These are phyloP conservation scores for Penicillium sp. DNA, from an alignment of 2,329 filamentous ascomycete genomes.

Conservation along the genomic window DNA sequence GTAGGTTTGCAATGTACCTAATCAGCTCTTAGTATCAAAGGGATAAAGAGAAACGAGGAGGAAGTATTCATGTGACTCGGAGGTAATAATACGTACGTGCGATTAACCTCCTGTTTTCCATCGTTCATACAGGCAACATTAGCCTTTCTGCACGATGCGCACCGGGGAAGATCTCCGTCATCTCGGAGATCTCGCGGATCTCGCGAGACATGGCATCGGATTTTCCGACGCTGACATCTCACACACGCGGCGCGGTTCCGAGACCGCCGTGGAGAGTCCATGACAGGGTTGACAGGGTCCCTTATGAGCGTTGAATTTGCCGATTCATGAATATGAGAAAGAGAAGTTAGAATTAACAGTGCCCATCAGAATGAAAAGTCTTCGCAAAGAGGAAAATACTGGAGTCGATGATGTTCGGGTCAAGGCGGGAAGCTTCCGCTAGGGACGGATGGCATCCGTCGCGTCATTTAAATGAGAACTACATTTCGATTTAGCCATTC, in stretches of 20 bases:
- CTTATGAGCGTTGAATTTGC: neutral
- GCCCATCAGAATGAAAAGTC: neutral
- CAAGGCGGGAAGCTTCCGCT: constrained; percentile 1
- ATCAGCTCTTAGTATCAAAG: neutral
- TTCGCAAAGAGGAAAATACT: neutral
- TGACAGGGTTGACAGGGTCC: neutral
- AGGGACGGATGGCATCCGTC: constrained; percentile 1
- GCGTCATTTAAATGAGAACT: neutral
- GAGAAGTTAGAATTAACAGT: too few species aligned
- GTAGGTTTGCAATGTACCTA: constrained; percentile 34
- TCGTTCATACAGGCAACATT: constrained; percentile 39
- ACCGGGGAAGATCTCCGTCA: constrained; percentile 38
- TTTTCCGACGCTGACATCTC: constrained; percentile 45
- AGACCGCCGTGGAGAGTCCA: constrained; percentile 24
- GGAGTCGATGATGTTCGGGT: neutral
- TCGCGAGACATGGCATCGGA: constrained; percentile 19
- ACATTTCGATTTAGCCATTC: neutral
- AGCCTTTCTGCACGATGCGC: constrained; percentile 40
- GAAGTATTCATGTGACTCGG: neutral
- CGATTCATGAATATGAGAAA: neutral
- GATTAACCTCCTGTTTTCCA: constrained; percentile 39
- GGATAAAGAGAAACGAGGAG: neutral
- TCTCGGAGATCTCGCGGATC: too few species aligned
- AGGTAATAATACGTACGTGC: constrained; percentile 26
- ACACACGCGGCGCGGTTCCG: constrained; percentile 29